These are phyloP conservation scores for Pyrenophora seminiperda DNA, from an alignment of 2,329 filamentous ascomycete genomes.

Conservation along the genomic window DNA sequence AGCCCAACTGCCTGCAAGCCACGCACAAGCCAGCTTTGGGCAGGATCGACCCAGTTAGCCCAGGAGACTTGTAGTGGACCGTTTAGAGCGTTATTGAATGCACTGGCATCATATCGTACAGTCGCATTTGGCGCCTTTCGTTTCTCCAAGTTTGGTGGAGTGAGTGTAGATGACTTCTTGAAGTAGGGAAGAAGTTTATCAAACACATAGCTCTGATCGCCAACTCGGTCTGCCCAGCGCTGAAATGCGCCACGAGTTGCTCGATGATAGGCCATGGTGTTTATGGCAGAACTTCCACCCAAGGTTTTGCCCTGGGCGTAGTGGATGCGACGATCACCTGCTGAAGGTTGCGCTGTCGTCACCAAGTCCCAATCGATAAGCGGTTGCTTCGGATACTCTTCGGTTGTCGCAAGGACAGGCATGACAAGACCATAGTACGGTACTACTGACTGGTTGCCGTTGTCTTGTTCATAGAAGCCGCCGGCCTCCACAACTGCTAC, in stretches of 20 bases:
- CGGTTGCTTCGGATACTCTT: constrained; percentile 26
- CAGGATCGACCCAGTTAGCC: constrained; percentile 20
- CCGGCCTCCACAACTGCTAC: constrained; percentile 40
- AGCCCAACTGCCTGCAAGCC: constrained; percentile 30
- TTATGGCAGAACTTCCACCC: constrained; percentile 36
- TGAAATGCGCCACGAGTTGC: constrained; percentile 28
- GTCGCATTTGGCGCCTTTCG: constrained; percentile 28
- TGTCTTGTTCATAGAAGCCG: constrained; percentile 31
- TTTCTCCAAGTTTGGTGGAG: constrained; percentile 30
- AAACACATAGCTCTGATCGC: constrained; percentile 39
- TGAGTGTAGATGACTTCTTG: constrained; percentile 36
- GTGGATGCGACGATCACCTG: constrained; percentile 32
- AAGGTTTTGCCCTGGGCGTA: constrained; percentile 43
- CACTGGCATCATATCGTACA: constrained; percentile 21
- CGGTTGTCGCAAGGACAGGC: constrained; percentile 22
- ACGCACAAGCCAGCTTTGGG: constrained; percentile 30
- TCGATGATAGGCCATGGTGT: constrained; percentile 36
- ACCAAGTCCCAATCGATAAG: constrained; percentile 39
- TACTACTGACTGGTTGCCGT: constrained; percentile 35
- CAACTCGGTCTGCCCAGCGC: constrained; percentile 40
- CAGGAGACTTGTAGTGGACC: constrained; percentile 35
- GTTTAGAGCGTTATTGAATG: constrained; percentile 18
- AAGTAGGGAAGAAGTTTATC: constrained; percentile 38
- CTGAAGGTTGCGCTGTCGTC: constrained; percentile 24
- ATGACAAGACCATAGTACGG: constrained; percentile 27